These are phyloP conservation scores for Starmerella asiatica DNA, from an alignment of 805 yeast genomes.

Conservation along the genomic window DNA sequence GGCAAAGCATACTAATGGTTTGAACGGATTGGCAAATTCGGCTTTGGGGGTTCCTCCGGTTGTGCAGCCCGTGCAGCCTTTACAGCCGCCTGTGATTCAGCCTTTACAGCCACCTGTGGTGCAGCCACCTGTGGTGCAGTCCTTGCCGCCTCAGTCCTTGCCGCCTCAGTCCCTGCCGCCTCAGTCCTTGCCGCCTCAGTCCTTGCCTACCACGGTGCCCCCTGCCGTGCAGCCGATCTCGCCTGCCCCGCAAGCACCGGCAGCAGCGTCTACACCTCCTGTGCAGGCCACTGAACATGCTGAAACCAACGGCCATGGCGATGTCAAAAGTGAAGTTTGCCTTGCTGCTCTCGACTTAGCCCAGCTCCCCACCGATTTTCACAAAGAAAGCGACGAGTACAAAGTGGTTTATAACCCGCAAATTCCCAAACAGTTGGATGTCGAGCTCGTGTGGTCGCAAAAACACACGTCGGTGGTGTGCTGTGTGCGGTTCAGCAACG, in stretches of 20 bases:
- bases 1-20: not conserved
- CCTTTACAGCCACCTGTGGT: conserved; percentile 1
- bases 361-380: conserved; percentile 59
- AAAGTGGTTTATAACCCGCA: conserved; percentile 85
- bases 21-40: not conserved
- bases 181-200: not conserved
- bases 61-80: not conserved
- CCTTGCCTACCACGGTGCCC: not conserved
- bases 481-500: conserved; percentile 84
- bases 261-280: not conserved
- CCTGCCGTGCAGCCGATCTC: not conserved
- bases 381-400: conserved; percentile 73
- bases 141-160: conserved; percentile 3
- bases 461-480: conserved; percentile 93
- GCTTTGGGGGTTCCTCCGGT: not conserved
- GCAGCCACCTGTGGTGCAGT: conserved; percentile 12
- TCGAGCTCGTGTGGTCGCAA: conserved; percentile 75
- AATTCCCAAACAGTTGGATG: conserved; percentile 60
- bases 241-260: not conserved
- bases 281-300: not conserved
- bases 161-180: not conserved
- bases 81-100: not conserved
- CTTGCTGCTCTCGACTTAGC: conserved; percentile 46
- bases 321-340: conserved; percentile 21
- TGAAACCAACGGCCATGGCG: conserved; percentile 4